phyloP scores from a whole-genome alignment of 73 alveolate genomes.

The Paramecium tetraurelia region DNA sequence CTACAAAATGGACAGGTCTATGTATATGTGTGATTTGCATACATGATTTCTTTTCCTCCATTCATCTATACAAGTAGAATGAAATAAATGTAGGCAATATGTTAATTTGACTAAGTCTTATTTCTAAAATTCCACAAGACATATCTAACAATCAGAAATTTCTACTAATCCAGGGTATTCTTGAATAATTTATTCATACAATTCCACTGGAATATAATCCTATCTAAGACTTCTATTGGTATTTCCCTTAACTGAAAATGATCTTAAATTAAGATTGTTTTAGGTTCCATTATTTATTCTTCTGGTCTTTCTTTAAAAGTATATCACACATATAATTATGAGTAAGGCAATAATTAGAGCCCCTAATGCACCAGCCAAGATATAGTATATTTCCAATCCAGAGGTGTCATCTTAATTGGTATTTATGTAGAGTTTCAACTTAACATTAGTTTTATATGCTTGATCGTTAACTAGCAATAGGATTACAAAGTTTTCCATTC shows the following conservation, averaged over 20 bases:
- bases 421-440: background rate
- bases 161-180: constrained; percentile 14
- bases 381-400: background rate
- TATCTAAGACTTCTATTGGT: background rate
- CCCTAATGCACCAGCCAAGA: constrained; percentile 4
- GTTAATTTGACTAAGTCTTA: constrained; percentile 48
- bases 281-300: background rate
- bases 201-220: background rate
- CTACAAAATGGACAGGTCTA: constrained; percentile 29
- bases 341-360: background rate
- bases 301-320: background rate
- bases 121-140: constrained; percentile 43
- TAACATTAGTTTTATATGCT: background rate
- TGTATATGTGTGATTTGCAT: background rate
- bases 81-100: constrained; percentile 52
- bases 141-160: constrained; percentile 19
- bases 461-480: background rate
- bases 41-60: constrained; percentile 48
- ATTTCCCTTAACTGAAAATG: background rate
- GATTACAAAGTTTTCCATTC: background rate
- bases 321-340: background rate
- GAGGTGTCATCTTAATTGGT: background rate
- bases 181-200: background rate
- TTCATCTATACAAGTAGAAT: constrained; percentile 13
- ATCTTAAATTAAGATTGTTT: background rate